Conservation (phyloP, 768 basidiomycete species). For the Chalciporus pseudorubinellus region DNA sequence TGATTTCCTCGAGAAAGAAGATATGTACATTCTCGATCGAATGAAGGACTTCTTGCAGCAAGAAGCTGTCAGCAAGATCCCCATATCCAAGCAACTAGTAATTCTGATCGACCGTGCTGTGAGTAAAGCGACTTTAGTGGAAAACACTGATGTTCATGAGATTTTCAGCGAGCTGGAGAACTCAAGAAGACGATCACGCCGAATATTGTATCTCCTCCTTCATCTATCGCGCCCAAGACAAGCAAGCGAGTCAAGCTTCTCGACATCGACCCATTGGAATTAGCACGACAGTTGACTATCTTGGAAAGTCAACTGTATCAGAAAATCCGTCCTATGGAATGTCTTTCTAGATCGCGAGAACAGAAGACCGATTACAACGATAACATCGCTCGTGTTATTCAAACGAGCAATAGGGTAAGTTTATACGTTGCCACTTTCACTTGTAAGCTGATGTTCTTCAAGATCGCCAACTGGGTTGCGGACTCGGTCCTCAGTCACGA, state of each 20-base stretch:
- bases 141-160: slow-evolving; percentile 11
- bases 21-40: slow-evolving; percentile 72
- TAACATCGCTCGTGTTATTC: slow-evolving; percentile 85
- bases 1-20: slow-evolving; percentile 82
- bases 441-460: slow-evolving; percentile 1
- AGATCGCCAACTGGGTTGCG: slow-evolving; percentile 95
- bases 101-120: slow-evolving; percentile 78
- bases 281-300: slow-evolving; percentile 91
- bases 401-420: slow-evolving; percentile 80
- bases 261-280: slow-evolving; percentile 85
- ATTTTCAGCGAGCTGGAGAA: slow-evolving; percentile 51
- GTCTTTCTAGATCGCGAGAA: slow-evolving; percentile 79
- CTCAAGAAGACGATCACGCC: slow-evolving; percentile 55
- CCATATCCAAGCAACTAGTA: slow-evolving; percentile 73
- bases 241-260: slow-evolving; percentile 73
- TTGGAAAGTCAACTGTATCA: slow-evolving; percentile 86
- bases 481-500: slow-evolving; percentile 78
- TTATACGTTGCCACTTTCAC: not conserved
- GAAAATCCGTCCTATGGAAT: slow-evolving; percentile 87
- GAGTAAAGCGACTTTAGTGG: slow-evolving; percentile 32
- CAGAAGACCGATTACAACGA: slow-evolving; percentile 71
- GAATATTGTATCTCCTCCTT: slow-evolving; percentile 59
- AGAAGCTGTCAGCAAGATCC: slow-evolving; percentile 59
- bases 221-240: slow-evolving; percentile 71
- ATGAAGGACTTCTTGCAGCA: slow-evolving; percentile 79